Percentiles rank a stretch among this genome's conserved stretches.
These are phyloP conservation scores for Leccinum aurantiacum DNA, from an alignment of 768 basidiomycete species.

Conservation along the genomic window DNA sequence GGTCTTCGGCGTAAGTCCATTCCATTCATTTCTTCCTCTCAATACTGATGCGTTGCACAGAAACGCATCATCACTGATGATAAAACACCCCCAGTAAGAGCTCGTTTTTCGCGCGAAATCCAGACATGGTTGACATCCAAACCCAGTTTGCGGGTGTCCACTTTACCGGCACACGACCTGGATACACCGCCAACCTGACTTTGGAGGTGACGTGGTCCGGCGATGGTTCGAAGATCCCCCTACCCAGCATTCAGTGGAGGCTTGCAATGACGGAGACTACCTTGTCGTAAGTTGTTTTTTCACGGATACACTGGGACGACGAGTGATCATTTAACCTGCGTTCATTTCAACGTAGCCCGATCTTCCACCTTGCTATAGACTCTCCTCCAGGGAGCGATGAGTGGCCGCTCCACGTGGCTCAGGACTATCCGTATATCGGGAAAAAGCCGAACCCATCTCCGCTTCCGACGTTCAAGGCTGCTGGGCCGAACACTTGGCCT, in stretches of 20 bases:
- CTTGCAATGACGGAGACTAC: background rate
- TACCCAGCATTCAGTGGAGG: background rate
- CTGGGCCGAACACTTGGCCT: no score
- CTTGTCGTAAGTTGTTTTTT: background rate
- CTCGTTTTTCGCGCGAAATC: background rate
- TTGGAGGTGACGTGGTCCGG: background rate
- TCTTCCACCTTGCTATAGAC: background rate
- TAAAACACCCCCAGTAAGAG: background rate
- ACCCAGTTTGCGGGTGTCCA: background rate
- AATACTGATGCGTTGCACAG: background rate
- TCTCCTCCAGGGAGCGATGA: background rate
- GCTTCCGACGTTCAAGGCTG: no score
- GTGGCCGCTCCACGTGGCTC: background rate
- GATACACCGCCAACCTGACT: background rate
- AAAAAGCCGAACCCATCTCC: no score
- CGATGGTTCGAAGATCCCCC: background rate
- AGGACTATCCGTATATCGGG: no score
- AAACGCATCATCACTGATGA: background rate
- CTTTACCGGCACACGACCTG: background rate
- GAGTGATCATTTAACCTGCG: background rate
- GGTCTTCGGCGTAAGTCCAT: conserved; percentile 5
- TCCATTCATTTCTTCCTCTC: background rate
- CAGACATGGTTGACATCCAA: background rate
- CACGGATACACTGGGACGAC: background rate
- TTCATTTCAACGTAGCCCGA: background rate